A percentile compares a stretch with the other conserved stretches of the same genome.
These are phyloP conservation scores for Pestalotiopsis fici DNA, from an alignment of 2,329 filamentous ascomycete species.

Conservation along the genomic window DNA sequence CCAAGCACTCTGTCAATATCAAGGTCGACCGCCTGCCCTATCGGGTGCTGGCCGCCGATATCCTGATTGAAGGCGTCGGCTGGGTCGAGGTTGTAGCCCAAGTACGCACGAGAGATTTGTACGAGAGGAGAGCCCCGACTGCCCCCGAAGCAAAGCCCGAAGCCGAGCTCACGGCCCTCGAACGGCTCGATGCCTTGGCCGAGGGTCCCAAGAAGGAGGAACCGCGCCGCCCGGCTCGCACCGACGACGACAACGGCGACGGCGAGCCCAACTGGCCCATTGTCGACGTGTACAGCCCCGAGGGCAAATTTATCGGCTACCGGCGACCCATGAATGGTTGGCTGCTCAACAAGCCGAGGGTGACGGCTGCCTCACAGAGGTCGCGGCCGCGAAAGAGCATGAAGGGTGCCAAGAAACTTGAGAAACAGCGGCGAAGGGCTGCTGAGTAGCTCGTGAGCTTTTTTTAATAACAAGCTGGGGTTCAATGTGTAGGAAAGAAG, in stretches of 20 bases:
- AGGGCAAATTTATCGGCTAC: constrained; percentile 75
- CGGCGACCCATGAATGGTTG: constrained; percentile 73
- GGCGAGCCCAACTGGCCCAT: constrained; percentile 58
- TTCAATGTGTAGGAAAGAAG: not conserved
- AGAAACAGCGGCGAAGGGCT: constrained; percentile 39
- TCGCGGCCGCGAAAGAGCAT: constrained; percentile 68
- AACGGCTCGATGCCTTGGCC: constrained; percentile 18
- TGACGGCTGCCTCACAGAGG: constrained; percentile 48
- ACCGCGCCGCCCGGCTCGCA: constrained; percentile 5
- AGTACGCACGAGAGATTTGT: constrained; percentile 62
- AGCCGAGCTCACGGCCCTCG: constrained; percentile 18
- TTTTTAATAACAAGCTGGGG: not conserved
- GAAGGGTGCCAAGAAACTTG: constrained; percentile 60
- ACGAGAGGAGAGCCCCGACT: constrained; percentile 17
- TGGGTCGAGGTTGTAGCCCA: constrained; percentile 91
- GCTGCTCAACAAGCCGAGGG: constrained; percentile 59
- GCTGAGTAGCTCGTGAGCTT: not conserved
- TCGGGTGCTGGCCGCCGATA: constrained; percentile 76
- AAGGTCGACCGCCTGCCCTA: constrained; percentile 75
- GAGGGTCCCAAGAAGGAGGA: constrained; percentile 13
- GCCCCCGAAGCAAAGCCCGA: constrained; percentile 13
- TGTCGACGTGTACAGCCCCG: constrained; percentile 82
- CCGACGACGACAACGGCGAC: constrained; percentile 11
- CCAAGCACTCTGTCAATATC: constrained; percentile 60
- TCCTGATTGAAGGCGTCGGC: constrained; percentile 88